Evolutionary conservation across 805 yeast species (phyloP).

Genomic region (Lachancea quebecensis): DNA sequence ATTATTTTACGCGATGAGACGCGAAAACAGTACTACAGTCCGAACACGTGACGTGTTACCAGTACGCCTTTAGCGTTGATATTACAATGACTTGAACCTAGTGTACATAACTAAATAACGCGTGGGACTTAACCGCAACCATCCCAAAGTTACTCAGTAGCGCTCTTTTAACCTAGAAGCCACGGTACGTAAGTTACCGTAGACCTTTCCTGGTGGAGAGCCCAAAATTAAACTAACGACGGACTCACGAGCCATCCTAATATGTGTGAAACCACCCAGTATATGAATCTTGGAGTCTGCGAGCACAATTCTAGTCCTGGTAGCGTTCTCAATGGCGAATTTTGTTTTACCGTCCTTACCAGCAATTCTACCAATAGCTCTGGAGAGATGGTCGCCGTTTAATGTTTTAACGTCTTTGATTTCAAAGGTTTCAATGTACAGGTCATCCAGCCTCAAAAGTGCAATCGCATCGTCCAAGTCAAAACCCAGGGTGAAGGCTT

Average conservation of each 20-base stretch:
- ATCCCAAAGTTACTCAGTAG: slow-evolving; percentile 38
- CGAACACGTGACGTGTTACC: not conserved
- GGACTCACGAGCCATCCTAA: slow-evolving; percentile 97
- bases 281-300: slow-evolving; percentile 97
- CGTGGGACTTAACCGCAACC: not conserved
- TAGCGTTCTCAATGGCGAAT: slow-evolving; percentile 97
- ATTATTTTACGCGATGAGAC: not conserved
- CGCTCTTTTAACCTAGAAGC: slow-evolving; percentile 97
- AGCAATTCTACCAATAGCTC: slow-evolving; percentile 99
- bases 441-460: slow-evolving; percentile 84
- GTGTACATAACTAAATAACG: not conserved
- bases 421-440: slow-evolving; percentile 95
- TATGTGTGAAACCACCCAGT: slow-evolving; percentile 93
- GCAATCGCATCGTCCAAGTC: slow-evolving; percentile 98
- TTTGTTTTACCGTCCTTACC: slow-evolving; percentile 99
- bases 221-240: slow-evolving; percentile 93
- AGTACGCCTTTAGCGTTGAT: not conserved
- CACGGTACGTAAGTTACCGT: slow-evolving; percentile 93
- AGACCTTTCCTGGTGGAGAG: slow-evolving; percentile 97
- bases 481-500: slow-evolving; percentile 93
- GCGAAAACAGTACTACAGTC: not conserved
- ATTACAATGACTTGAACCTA: not conserved
- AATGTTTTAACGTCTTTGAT: slow-evolving; percentile 94
- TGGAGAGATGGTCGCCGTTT: slow-evolving; percentile 90
- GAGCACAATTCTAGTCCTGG: slow-evolving; percentile 93